Evolutionary conservation across 345 rosid species (phyloP), one percentile per base, ranked within the genome.

Genomic region (Kandelia obovata): DNA sequence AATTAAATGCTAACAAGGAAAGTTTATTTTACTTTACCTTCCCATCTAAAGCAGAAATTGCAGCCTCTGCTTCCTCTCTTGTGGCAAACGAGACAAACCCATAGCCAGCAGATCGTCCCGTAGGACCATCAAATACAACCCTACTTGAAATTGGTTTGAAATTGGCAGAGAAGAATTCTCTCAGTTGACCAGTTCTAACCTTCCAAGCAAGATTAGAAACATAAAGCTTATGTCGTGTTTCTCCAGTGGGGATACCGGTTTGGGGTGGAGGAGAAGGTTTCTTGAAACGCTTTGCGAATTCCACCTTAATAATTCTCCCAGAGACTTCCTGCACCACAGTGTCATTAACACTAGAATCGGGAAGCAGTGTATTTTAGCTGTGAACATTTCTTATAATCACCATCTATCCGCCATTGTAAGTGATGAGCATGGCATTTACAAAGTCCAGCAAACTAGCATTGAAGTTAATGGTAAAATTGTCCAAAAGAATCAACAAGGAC

Each of bases 181-280:
- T 84, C 66, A 92, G 90, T 76, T 92, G 88, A 25, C 61, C 83
- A 15, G 91, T 74, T 79, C 97, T 84, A 46, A 80, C 97, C 87
- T 92, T 95, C 99, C 99, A 89, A 67, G 92, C 86, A 51, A 95
- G 93, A 78, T 95, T 95, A 2, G 93, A 88, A 21, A 89, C 82
- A 43, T 85, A 92, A 71, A 95, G 87, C 70, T 89, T 87, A 69
- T 91, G 87, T 27, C 66, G 80, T 0, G 96, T 84, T 77, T 89
- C 95, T 32, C 67, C 64, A 26, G 77, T 26, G 35, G 83, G 77
- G 69, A 77, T 71, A 53, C 65, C 71, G 4, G 81, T 75, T 25
- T 85, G 80, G 4, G 57, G 73, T 67, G 79, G 82, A 10, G 81
- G 75, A 25, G 84, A 49, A 58, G 84, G 87, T 73, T 73, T 92